Percentiles rank a stretch among this genome's conserved stretches.
phyloP scores from a whole-genome alignment of 768 basidiomycete genomes.

The Pleurotus sapidus region DNA sequence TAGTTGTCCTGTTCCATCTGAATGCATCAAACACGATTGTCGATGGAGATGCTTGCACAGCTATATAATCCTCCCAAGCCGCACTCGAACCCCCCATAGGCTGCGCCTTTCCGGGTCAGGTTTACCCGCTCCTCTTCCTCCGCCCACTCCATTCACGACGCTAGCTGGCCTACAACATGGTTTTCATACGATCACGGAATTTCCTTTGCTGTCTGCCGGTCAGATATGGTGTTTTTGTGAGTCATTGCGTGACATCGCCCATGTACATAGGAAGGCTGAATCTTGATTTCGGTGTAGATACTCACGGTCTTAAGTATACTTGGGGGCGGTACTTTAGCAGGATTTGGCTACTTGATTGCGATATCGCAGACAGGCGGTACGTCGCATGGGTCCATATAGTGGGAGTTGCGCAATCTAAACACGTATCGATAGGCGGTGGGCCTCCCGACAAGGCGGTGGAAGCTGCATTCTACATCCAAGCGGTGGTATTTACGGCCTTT shows the following conservation, averaged over 20 bases:
- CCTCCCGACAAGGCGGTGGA: slow-evolving; percentile 33
- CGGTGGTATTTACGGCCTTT: slow-evolving; percentile 45
- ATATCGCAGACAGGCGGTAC: slow-evolving; percentile 24
- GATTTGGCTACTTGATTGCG: slow-evolving; percentile 45
- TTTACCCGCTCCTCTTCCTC: slow-evolving; percentile 1
- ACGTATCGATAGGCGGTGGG: slow-evolving; percentile 21
- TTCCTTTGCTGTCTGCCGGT: slow-evolving; percentile 70
- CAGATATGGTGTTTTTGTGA: slow-evolving; percentile 58
- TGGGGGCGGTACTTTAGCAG: slow-evolving; percentile 41
- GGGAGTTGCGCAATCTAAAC: slow-evolving; percentile 1
- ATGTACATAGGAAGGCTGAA: background rate
- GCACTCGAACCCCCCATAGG: background rate
- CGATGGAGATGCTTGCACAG: background rate
- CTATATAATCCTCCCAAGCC: background rate
- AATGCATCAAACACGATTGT: no score
- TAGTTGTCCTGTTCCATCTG: no score
- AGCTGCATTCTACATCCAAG: slow-evolving; percentile 44
- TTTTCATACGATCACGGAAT: slow-evolving; percentile 48
- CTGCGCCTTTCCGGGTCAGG: slow-evolving; percentile 9
- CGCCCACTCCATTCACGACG: background rate
- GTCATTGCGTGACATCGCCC: slow-evolving; percentile 10
- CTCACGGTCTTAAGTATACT: slow-evolving; percentile 40
- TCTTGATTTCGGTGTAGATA: slow-evolving; percentile 21
- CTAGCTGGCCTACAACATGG: slow-evolving; percentile 33
- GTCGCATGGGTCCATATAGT: background rate